These are phyloP conservation scores for Trichoderma hamatum DNA, from an alignment of 2,329 filamentous ascomycete genomes.

Conservation along the genomic window DNA sequence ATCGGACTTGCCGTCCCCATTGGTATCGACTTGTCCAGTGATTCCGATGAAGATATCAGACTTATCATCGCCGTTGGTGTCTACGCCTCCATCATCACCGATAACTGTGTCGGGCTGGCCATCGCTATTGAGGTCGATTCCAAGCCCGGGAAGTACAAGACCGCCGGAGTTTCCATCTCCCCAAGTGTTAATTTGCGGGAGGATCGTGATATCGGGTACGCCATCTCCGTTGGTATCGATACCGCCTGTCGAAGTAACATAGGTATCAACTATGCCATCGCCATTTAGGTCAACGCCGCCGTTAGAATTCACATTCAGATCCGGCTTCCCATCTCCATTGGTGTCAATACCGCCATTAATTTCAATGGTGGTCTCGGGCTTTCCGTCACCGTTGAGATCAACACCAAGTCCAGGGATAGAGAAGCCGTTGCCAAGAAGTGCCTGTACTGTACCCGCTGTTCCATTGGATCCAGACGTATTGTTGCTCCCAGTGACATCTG, in stretches of 20 bases:
- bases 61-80: background rate
- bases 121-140: background rate
- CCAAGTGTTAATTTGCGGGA: too few relatives aligned
- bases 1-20: background rate
- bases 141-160: background rate
- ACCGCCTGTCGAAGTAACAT: background rate
- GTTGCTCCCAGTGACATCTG: background rate
- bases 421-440: background rate
- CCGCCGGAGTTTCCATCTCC: background rate
- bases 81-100: background rate
- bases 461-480: background rate
- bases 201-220: background rate
- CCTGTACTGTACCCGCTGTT: too few relatives aligned
- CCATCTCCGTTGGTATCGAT: slow-evolving; percentile 9
- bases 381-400: slow-evolving; percentile 15
- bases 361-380: background rate
- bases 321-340: slow-evolving; percentile 9
- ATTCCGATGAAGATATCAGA: background rate
- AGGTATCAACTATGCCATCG: background rate
- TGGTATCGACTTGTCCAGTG: background rate
- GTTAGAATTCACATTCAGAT: background rate
- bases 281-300: background rate
- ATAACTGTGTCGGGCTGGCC: background rate
- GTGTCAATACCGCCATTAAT: background rate
- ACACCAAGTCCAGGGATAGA: background rate